A percentile compares a stretch with the other conserved stretches of the same genome.
Conservation (phyloP, 257 asterid genomes). For the Solanum medicagineum region DNA sequence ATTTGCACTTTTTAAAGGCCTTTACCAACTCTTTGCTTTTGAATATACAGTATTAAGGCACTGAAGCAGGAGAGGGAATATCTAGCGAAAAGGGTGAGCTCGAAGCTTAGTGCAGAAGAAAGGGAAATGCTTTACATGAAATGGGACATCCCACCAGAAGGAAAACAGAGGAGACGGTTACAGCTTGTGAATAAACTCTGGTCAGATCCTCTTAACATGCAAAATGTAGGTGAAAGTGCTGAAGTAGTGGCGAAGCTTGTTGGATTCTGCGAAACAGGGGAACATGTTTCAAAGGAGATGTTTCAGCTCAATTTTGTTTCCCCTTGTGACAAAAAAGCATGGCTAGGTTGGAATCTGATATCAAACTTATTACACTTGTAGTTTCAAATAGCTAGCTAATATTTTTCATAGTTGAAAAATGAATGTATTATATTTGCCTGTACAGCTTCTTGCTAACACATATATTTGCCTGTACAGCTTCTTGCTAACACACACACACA, state of each 20-base stretch:
- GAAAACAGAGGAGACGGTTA: conserved; percentile 46
- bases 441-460: neutral
- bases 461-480: neutral
- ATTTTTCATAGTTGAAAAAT: neutral
- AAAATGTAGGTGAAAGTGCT: conserved; percentile 74
- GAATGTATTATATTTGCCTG: neutral
- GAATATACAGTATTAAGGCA: conserved; percentile 58
- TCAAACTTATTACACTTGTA: conserved; percentile 70
- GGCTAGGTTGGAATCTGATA: conserved; percentile 80
- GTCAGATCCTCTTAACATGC: conserved; percentile 79
- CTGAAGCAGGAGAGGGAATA: conserved; percentile 89
- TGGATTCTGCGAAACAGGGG: conserved; percentile 78
- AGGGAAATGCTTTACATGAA: conserved; percentile 71
- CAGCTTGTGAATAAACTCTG: conserved; percentile 76
- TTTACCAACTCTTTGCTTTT: neutral
- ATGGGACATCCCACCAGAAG: conserved; percentile 56
- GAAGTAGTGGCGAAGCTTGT: conserved; percentile 87
- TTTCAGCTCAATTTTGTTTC: conserved; percentile 77
- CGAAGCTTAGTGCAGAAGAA: conserved; percentile 62
- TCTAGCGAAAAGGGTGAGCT: conserved; percentile 76
- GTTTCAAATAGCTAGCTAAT: neutral
- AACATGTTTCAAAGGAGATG: conserved; percentile 68
- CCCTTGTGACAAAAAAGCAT: conserved; percentile 70
- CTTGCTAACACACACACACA: neutral
- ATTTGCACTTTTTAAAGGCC: neutral